phyloP scores from a whole-genome alignment of 176 grass and related monocot genomes.

The Paspalum notatum region DNA sequence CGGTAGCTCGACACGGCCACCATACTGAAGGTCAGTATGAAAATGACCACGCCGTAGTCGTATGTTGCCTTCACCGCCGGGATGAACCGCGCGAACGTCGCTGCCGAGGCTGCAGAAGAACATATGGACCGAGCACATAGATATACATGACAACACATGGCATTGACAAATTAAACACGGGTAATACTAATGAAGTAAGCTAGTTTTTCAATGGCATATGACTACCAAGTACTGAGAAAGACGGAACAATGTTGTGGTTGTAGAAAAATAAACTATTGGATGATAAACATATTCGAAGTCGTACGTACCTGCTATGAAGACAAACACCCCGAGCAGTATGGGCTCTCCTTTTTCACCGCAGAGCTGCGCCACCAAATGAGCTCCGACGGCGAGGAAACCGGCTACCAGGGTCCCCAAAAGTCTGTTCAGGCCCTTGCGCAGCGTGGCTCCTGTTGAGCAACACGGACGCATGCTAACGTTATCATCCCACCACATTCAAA shows the following conservation, averaged over 20 bases:
- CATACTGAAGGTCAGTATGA: constrained; percentile 87
- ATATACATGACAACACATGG: no score
- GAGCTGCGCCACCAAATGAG: constrained; percentile 60
- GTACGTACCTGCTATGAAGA: constrained; percentile 81
- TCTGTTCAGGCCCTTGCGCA: constrained; percentile 72
- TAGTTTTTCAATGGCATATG: no score
- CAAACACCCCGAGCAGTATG: constrained; percentile 63
- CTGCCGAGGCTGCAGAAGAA: constrained; percentile 56
- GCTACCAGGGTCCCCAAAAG: constrained; percentile 70
- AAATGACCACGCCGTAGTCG: constrained; percentile 87
- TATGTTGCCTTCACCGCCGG: constrained; percentile 88
- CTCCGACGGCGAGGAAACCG: constrained; percentile 68
- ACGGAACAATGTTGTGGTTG: no score
- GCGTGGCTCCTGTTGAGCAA: constrained; percentile 55
- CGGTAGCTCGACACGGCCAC: constrained; percentile 93
- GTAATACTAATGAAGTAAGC: no score
- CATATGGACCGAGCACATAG: no score
- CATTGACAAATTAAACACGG: no score
- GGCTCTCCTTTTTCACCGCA: constrained; percentile 69
- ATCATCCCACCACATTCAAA: no score
- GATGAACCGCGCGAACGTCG: constrained; percentile 95
- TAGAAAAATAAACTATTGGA: no score
- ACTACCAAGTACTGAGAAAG: no score
- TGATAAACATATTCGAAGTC: no score
- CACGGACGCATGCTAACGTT: not conserved